These are phyloP conservation scores for Entomophthora muscae DNA, from an alignment of 371 early-diverging fungal species.

Conservation along the genomic window DNA sequence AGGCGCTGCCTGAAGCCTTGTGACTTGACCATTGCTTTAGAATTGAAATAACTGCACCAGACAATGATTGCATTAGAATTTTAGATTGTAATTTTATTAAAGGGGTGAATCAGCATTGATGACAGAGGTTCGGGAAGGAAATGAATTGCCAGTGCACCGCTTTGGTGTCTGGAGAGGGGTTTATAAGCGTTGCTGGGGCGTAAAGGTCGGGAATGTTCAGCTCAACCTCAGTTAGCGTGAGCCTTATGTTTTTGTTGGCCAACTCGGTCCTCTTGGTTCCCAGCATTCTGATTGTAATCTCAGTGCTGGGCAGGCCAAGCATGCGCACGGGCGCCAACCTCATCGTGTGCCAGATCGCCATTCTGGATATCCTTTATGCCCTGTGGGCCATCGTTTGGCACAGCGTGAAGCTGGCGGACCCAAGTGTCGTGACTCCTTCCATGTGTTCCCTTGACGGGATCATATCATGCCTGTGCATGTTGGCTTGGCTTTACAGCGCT, in stretches of 20 bases:
- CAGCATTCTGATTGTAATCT: background rate
- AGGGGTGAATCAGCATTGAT: too few relatives aligned
- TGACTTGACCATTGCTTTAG: too few relatives aligned
- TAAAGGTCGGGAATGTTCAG: too few relatives aligned
- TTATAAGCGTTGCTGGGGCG: too few relatives aligned
- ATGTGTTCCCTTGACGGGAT: background rate
- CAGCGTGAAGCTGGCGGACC: background rate
- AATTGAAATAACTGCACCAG: too few relatives aligned
- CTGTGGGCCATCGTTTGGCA: background rate
- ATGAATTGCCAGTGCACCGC: too few relatives aligned
- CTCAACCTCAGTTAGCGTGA: too few relatives aligned
- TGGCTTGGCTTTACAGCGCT: conserved; percentile 4
- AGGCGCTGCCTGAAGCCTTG: too few relatives aligned
- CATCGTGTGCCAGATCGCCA: background rate
- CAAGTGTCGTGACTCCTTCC: background rate
- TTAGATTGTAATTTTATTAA: too few relatives aligned
- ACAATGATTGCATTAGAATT: too few relatives aligned
- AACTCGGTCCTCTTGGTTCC: background rate
- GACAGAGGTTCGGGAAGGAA: too few relatives aligned
- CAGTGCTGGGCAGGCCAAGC: background rate
- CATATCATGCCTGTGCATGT: background rate
- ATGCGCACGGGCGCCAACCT: conserved; percentile 2
- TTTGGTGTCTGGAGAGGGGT: too few relatives aligned
- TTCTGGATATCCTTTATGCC: conserved; percentile 3
- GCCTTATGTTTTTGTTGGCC: background rate